These are phyloP conservation scores for Marasmius sp. DNA, from an alignment of 1,284 basidiomycete genomes.

Conservation along the genomic window DNA sequence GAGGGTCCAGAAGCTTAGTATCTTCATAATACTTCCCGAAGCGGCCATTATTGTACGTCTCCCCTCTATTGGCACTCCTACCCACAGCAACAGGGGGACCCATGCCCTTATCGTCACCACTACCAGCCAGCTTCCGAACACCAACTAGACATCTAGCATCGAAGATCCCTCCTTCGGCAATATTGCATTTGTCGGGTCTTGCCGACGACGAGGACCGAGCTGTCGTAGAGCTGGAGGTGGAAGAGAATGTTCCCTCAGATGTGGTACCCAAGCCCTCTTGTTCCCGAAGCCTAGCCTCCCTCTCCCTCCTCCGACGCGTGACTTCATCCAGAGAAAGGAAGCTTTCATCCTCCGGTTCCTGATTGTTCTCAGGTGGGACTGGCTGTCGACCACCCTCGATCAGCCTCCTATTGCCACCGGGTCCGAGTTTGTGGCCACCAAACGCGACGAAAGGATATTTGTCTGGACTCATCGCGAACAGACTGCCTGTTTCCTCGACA, in stretches of 20 bases:
- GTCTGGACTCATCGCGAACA: conserved; percentile 77
- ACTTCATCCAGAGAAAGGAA: conserved; percentile 39
- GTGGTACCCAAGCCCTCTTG: conserved; percentile 21
- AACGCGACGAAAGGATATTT: conserved; percentile 78
- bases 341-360: conserved; percentile 23
- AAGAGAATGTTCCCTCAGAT: conserved; percentile 19
- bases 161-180: conserved; percentile 6
- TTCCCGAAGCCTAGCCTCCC: conserved; percentile 18
- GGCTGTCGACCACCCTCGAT: conserved; percentile 20
- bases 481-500: conserved; percentile 66
- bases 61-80: not conserved
- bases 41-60: not conserved
- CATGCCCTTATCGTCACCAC: conserved; percentile 16
- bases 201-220: not conserved
- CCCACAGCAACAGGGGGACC: not conserved
- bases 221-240: not conserved
- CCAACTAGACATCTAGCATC: conserved; percentile 64
- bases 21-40: not conserved
- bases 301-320: conserved; percentile 24
- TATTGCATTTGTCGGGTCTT: not conserved
- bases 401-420: not conserved
- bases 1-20: conserved; percentile 1
- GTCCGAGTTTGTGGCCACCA: conserved; percentile 31
- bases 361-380: not conserved
- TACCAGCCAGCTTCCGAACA: conserved; percentile 48